Base-by-base conservation (phyloP, 192 early-diverging fungal species). In the Neocallimastix lanati region DNA sequence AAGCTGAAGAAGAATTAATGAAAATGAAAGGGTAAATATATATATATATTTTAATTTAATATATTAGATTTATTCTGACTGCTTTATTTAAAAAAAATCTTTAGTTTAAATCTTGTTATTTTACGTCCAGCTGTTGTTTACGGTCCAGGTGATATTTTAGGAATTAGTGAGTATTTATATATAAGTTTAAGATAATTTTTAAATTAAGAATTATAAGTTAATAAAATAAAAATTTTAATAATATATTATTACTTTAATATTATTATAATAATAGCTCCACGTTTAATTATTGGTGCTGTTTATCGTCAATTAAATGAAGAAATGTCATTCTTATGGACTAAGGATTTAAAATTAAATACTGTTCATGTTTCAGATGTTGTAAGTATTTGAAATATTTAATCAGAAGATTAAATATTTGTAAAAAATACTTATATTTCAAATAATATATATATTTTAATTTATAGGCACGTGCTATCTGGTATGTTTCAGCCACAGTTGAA, bases 291-390 rank as follows among this genome's bases (percentile, higher is more conserved):
- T 76, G 97, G 95, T 78, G 92, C 94, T 76, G 92, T 98, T 18
- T 97, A 96, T 84, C 84, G 92, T 76, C 88, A 90, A 29, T 80
- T 92, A 29, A 87, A 90, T 37, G 93, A 96, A 83, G 91, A 93
- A 80, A 98, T 98, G 97, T 93, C 93, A 33, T 88, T 96, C 58
- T 85, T 98, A 76, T 98, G 97, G 97, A 94, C 92, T 33, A 93
- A 93, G 80, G 94, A 93, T 79, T 82, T 98, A 50, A 93, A 93
- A 78, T 89, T 98, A 82, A 96, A 94, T 85, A 98, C 97, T 1
- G 96, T 98, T 14, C 97, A 98, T 84, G 95, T 98, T 0, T 33
- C 79, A 27, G 97, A 98, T 83, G 96, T 97, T 4, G 85, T 85
- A 33, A 78, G 80, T 80, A 80, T 80, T 4, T 25, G 16, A 13